A percentile compares a stretch with the other conserved stretches of the same genome.
phyloP scores from a whole-genome alignment of 2,329 filamentous ascomycete genomes.

The Monilinia polystroma region DNA sequence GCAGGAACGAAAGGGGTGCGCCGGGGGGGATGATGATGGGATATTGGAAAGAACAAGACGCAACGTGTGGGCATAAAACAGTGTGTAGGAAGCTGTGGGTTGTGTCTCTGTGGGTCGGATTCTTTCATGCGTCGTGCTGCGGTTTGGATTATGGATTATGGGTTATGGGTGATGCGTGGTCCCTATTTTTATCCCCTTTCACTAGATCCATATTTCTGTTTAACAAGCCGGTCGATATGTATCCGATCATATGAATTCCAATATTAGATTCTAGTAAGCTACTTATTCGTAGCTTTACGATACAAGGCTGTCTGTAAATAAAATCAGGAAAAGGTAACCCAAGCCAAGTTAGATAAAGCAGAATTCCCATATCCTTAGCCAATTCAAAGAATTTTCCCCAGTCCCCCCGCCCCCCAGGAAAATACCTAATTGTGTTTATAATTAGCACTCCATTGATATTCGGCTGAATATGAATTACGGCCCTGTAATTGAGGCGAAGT shows the following conservation, averaged over 20 bases:
- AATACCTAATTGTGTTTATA: conserved; percentile 47
- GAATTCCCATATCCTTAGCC: neutral
- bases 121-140: conserved; percentile 51
- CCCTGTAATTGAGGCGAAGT: conserved; percentile 55
- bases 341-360: neutral
- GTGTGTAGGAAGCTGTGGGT: conserved; percentile 45
- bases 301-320: too few species aligned
- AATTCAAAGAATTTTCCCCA: conserved; percentile 37
- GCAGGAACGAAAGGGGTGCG: neutral
- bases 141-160: conserved; percentile 47
- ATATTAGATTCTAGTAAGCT: neutral
- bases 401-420: conserved; percentile 41
- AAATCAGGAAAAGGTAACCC: neutral
- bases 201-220: conserved; percentile 31
- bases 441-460: conserved; percentile 56
- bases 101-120: conserved; percentile 46
- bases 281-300: neutral
- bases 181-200: conserved; percentile 47
- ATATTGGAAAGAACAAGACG: conserved; percentile 19
- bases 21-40: conserved; percentile 16
- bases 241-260: conserved; percentile 39
- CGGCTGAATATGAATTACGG: conserved; percentile 61
- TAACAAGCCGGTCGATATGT: neutral
- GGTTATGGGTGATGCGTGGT: conserved; percentile 42
- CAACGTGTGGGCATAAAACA: conserved; percentile 42